Conservation (phyloP, 1,139 yeast species). For the Casaregolazyma suthepensis region DNA sequence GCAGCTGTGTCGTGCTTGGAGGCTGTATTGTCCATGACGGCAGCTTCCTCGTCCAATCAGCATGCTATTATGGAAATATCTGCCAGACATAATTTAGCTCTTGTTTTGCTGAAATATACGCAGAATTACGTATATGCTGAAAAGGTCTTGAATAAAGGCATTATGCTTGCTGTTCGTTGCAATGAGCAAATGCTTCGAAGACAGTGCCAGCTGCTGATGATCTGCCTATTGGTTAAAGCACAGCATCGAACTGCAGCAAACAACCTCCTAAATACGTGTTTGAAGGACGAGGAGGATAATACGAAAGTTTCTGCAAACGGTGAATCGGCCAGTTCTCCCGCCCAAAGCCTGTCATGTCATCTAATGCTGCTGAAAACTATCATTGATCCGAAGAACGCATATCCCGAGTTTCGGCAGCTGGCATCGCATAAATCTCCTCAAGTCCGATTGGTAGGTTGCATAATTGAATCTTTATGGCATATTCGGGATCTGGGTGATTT, state of each 20-base stretch:
- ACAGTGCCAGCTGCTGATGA: constrained; percentile 13
- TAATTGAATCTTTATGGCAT: constrained; percentile 2
- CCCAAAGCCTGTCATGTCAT: background rate
- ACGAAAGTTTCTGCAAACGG: background rate
- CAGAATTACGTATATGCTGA: constrained; percentile 9
- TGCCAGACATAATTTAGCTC: constrained; percentile 10
- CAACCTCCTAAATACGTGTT: constrained; percentile 2
- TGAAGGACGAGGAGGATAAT: background rate
- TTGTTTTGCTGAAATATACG: constrained; percentile 11
- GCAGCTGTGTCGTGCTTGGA: constrained; percentile 10
- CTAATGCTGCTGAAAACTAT: constrained; percentile 1
- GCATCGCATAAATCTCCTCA: background rate
- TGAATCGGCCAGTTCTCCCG: background rate
- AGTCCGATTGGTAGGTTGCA: background rate
- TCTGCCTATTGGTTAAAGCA: constrained; percentile 5
- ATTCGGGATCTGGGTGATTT: constrained; percentile 2
- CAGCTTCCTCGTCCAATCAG: background rate
- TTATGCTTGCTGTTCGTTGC: constrained; percentile 8
- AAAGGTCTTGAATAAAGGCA: constrained; percentile 11
- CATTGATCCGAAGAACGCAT: constrained; percentile 1
- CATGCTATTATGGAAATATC: constrained; percentile 2
- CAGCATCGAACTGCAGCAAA: constrained; percentile 11
- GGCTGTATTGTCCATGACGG: constrained; percentile 6
- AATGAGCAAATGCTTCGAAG: constrained; percentile 6
- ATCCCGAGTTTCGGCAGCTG: constrained; percentile 1